Base-by-base conservation (phyloP, 306 rosid genomes). In the Ochetophila trinervis region DNA sequence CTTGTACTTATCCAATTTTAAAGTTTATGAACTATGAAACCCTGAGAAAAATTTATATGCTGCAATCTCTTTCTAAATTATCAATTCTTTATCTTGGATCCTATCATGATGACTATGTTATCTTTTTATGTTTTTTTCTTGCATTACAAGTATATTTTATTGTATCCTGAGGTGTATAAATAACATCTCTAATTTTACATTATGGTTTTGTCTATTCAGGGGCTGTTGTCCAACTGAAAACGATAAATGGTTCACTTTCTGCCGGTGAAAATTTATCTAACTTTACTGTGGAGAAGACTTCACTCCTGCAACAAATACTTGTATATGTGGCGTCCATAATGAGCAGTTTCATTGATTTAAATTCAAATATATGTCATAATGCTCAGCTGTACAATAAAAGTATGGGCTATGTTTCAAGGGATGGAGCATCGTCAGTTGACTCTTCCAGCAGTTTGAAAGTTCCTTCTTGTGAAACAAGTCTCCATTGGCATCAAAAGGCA, bases 401-500 rank as follows among this genome's bases (percentile, higher is more conserved):
- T 53, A 60, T 66, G 61, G 79, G 84, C 66, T 71, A 54, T 74
- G 49, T 69, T 62, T 77, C 78, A 66, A 53, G 65, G 69, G 76
- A 58, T 72, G 76, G 76, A 71, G 70, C 65, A 63, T 76, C 88
- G 68, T 58, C 65, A 27, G 45, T 72, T 68, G 85, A 75, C 72
- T 78, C 80, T 82, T 77, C 90, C 59, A 65, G 81, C 64, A 83
- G 78, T 81, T 75, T 83, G 54, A 85, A 80, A 75, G 80, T 68
- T 70, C 80, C 86, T 59, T 77, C 84, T 67, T 51, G 75, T 70
- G 97, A 90, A 77, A 83, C 78, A 75, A 78, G 84, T 72, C 68
- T 85, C 63, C 75, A 62, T 63, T 93, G 98, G 98, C 98, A 82
- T 51, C 96, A 90, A 87, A 87, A 76, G 82, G 97, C 98, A 62